phyloP scores from a whole-genome alignment of 345 rosid genomes.

The Carallia pectinifolia region DNA sequence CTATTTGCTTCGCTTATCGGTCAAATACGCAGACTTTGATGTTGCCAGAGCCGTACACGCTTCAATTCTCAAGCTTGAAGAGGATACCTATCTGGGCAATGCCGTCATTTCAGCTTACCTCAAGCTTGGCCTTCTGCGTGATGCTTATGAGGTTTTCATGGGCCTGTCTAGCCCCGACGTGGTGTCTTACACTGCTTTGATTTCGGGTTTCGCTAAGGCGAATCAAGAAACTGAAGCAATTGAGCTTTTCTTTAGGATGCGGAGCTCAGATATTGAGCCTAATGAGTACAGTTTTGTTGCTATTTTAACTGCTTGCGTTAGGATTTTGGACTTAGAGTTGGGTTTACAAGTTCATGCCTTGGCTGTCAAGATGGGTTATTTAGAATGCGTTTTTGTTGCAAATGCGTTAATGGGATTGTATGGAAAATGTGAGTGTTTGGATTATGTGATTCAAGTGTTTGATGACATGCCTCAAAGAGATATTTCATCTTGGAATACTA shows the following conservation, averaged over 20 bases:
- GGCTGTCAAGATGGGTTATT: constrained; percentile 38
- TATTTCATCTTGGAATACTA: constrained; percentile 66
- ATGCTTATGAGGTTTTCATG: constrained; percentile 50
- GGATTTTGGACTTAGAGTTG: constrained; percentile 38
- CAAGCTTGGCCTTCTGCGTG: constrained; percentile 50
- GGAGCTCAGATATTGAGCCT: constrained; percentile 43
- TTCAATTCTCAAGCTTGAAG: constrained; percentile 48
- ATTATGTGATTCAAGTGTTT: constrained; percentile 48
- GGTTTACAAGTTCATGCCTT: constrained; percentile 57
- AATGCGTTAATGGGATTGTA: constrained; percentile 75
- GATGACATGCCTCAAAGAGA: constrained; percentile 69
- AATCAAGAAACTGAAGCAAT: constrained; percentile 50
- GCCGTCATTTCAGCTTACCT: constrained; percentile 59
- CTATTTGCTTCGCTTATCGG: constrained; percentile 51
- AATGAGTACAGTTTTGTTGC: constrained; percentile 53
- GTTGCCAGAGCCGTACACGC: constrained; percentile 67
- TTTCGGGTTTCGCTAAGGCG: constrained; percentile 59
- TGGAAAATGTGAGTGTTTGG: constrained; percentile 34
- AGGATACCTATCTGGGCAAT: constrained; percentile 44
- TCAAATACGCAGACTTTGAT: constrained; percentile 40
- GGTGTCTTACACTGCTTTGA: constrained; percentile 62
- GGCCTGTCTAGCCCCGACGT: constrained; percentile 55
- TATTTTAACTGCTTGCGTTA: constrained; percentile 51
- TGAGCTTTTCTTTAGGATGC: constrained; percentile 59
- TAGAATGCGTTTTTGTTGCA: constrained; percentile 48